These are phyloP conservation scores for Oryza coarctata DNA, from an alignment of 176 grass and related monocot species.

Conservation along the genomic window DNA sequence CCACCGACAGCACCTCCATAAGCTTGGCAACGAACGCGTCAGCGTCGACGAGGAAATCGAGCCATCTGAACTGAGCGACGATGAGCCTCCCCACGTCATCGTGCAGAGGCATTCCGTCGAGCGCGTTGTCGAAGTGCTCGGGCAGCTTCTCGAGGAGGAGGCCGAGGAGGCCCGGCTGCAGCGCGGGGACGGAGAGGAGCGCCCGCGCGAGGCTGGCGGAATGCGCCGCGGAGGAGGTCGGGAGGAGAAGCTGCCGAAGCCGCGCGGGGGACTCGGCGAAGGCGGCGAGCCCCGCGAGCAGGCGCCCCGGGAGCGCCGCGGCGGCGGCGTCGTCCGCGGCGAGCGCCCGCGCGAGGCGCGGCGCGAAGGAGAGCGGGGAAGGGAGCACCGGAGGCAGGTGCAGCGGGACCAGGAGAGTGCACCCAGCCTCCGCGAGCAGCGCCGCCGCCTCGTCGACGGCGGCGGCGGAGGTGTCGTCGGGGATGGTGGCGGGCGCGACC, in stretches of 20 bases:
- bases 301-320: conserved; percentile 23
- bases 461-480: conserved; percentile 11
- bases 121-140: conserved; percentile 68
- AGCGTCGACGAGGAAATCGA: conserved; percentile 75
- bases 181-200: conserved; percentile 65
- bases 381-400: conserved; percentile 44
- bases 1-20: conserved; percentile 84
- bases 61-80: conserved; percentile 70
- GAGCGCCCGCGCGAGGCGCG: conserved; percentile 53
- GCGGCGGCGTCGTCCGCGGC: conserved; percentile 24
- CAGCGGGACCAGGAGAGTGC: conserved; percentile 65
- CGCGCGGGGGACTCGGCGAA: conserved; percentile 47
- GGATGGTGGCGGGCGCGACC: neutral
- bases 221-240: conserved; percentile 23
- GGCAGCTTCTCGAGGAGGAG: conserved; percentile 91
- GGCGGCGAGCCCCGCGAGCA: conserved; percentile 54
- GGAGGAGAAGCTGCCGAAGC: conserved; percentile 58
- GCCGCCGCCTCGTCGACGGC: conserved; percentile 49
- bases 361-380: conserved; percentile 37
- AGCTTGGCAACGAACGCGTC: conserved; percentile 61
- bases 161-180: conserved; percentile 66
- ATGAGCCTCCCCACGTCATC: conserved; percentile 72
- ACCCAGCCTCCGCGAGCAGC: conserved; percentile 77
- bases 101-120: conserved; percentile 57
- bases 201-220: conserved; percentile 55